Evolutionary conservation across 305 asterid species (phyloP).

Genomic region (Petunia hybrid): DNA sequence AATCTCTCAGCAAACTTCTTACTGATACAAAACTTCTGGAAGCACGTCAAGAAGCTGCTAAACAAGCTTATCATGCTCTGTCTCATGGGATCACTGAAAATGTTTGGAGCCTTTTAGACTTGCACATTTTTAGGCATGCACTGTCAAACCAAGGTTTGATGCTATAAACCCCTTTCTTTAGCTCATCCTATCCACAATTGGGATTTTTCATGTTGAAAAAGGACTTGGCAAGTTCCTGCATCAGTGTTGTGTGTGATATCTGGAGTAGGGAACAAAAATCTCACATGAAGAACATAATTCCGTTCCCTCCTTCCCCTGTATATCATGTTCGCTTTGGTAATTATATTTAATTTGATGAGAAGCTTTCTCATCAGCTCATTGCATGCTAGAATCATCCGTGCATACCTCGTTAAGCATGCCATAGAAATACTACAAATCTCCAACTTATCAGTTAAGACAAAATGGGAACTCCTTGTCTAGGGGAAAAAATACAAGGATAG

Average conservation of each 20-base stretch:
- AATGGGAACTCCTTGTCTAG: background rate
- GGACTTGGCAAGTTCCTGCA: background rate
- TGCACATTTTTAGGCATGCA: constrained; percentile 46
- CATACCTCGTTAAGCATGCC: background rate
- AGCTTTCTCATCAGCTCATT: background rate
- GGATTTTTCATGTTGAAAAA: background rate
- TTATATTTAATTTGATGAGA: background rate
- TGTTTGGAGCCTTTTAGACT: constrained; percentile 54
- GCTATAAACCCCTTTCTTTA: constrained; percentile 6
- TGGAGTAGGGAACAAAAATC: background rate
- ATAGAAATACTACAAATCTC: background rate
- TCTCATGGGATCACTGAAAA: constrained; percentile 64
- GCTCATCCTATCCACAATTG: constrained; percentile 4
- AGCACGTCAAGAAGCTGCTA: constrained; percentile 63
- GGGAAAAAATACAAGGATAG: background rate
- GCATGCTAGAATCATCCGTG: background rate
- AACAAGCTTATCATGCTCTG: constrained; percentile 61
- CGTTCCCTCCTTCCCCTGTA: constrained; percentile 5
- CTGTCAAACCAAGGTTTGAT: constrained; percentile 26
- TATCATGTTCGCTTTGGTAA: background rate
- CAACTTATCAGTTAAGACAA: background rate
- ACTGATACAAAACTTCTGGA: constrained; percentile 49
- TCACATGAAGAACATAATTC: background rate
- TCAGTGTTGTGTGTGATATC: constrained; percentile 9
- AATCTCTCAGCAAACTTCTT: constrained; percentile 65